Evolutionary conservation across 306 rosid species (phyloP), one percentile per base, ranked within the genome.

Genomic region (Rosa lucieae): DNA sequence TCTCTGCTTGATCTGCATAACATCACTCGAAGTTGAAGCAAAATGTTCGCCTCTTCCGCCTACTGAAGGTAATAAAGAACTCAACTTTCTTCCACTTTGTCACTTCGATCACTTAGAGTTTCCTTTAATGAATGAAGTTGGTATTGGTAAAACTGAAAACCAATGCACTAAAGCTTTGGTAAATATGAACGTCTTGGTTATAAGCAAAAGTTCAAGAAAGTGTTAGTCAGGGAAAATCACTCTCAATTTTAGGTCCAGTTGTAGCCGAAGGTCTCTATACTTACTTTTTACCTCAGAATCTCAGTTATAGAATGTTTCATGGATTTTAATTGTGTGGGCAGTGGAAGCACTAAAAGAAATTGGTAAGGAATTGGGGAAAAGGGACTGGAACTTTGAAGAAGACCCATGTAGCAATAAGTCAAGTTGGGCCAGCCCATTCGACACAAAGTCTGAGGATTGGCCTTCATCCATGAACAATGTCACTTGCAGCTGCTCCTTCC

Each of bases 321-420:
- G 37, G 68, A 40, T 40, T 21, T 74, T 8, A 21, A 39, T 58
- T 74, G 55, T 74, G 10, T 23, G 68, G 4, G 61, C 79, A 82
- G 85, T 78, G 72, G 20, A 73, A 67, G 76, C 77, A 56, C 82
- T 78, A 7, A 0, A 10, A 0, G 79, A 78, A 47, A 67, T 78
- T 21, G 76, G 10, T 32, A 2, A 0, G 10, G 79, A 82, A 73
- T 10, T 82, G 18, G 59, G 85, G 37, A 78, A 73, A 66, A 67
- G 18, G 7, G 82, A 67, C 47, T 78, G 82, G 83, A 67, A 78
- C 56, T n/a, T 42, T 79, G n/a, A 5, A 2, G 61, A 74, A 35
- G 73, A 78, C 52, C 80, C 86, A 12, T 78, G 79, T 46, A n/a
- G 6, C 17, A 68, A 79, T 6, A 10, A 63, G 42, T 1, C 68